These are phyloP conservation scores for Chytriomyces sp. DNA, from an alignment of 192 early-diverging fungal species.

Conservation along the genomic window DNA sequence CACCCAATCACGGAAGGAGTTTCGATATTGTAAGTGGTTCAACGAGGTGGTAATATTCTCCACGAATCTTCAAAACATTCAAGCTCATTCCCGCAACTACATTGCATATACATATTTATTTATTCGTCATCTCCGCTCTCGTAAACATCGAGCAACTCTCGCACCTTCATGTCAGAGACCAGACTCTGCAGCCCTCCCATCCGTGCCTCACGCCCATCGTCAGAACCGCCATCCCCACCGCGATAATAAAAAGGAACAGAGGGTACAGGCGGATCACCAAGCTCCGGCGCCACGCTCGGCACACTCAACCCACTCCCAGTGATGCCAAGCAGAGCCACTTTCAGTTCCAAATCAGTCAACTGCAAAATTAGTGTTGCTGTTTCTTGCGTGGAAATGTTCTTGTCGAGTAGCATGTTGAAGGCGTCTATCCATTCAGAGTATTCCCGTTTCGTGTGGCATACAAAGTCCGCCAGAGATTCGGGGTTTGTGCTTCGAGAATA, in stretches of 20 bases:
- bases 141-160: conserved; percentile 25
- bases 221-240: neutral
- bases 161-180: conserved; percentile 20
- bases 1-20: no score
- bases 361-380: conserved; percentile 68
- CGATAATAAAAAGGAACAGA: conserved; percentile 21
- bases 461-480: conserved; percentile 61
- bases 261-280: conserved; percentile 26
- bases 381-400: conserved; percentile 64
- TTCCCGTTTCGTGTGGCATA: conserved; percentile 50
- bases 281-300: conserved; percentile 7
- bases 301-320: conserved; percentile 66
- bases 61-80: no score
- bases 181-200: conserved; percentile 11
- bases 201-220: conserved; percentile 12
- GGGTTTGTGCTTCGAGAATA: neutral
- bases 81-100: no score
- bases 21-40: no score
- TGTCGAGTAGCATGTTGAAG: conserved; percentile 72
- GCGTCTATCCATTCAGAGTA: conserved; percentile 78
- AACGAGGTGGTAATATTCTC: no score
- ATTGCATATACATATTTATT: neutral
- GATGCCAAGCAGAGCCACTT: conserved; percentile 68
- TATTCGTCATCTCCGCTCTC: conserved; percentile 13
- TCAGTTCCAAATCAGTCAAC: conserved; percentile 72